A percentile compares a stretch with the other conserved stretches of the same genome.
Conservation (phyloP, 75 land plant species). For the Selaginella tamariscina region DNA sequence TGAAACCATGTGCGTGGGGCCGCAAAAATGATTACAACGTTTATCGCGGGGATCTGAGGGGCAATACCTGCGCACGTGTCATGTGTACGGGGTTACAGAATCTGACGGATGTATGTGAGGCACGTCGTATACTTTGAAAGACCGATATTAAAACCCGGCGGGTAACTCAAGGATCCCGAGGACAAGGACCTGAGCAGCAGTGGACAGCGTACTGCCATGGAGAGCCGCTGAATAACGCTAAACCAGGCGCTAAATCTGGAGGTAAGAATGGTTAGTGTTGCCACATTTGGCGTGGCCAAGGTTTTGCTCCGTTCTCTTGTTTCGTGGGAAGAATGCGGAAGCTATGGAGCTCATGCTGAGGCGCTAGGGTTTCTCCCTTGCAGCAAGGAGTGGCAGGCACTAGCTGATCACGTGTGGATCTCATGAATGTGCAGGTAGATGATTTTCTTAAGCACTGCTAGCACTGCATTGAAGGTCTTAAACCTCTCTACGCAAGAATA, state of each 20-base stretch:
- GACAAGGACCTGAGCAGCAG: background rate
- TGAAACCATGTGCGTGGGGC: background rate
- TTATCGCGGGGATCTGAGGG: background rate
- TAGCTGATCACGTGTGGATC: too few species aligned
- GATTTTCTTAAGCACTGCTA: too few species aligned
- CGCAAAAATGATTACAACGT: background rate
- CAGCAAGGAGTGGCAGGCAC: too few species aligned
- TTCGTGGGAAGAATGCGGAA: too few species aligned
- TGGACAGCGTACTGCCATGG: constrained; percentile 4
- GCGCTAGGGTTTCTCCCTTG: too few species aligned
- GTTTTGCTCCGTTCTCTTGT: too few species aligned
- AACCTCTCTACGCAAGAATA: too few species aligned
- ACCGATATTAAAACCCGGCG: background rate
- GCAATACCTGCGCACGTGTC: background rate
- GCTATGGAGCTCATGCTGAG: too few species aligned
- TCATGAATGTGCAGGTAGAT: too few species aligned
- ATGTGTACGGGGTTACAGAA: too few species aligned
- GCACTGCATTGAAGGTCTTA: too few species aligned
- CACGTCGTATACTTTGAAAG: background rate
- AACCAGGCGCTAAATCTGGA: background rate
- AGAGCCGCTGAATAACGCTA: background rate
- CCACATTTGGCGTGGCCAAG: background rate
- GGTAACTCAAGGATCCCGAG: background rate
- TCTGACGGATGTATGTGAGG: background rate
- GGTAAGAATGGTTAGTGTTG: background rate